Percentiles rank a stretch among this genome's conserved stretches.
phyloP scores from a whole-genome alignment of 306 rosid species.

The Lablab purpureus region DNA sequence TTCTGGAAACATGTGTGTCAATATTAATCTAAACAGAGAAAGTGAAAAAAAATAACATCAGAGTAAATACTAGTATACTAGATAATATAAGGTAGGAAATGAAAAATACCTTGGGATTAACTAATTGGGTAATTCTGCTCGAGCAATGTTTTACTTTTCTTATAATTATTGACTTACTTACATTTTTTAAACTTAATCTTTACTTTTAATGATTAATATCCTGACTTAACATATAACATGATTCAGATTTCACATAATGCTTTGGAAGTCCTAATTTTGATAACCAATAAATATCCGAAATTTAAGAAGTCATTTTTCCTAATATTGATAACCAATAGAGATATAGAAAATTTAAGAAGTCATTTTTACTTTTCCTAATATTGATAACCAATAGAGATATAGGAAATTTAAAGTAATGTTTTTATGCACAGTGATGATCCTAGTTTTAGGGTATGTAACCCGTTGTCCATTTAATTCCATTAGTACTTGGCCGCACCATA shows the following conservation, averaged over 20 bases:
- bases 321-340: neutral
- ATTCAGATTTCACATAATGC: neutral
- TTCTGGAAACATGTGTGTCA: no score
- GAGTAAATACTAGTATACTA: no score
- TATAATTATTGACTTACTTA: no score
- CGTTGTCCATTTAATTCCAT: neutral
- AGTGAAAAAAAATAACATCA: no score
- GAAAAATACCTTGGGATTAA: no score
- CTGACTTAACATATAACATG: neutral
- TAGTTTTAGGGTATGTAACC: neutral
- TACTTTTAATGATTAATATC: neutral
- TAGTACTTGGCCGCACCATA: neutral
- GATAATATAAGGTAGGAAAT: no score
- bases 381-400: no score
- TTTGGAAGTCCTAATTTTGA: neutral
- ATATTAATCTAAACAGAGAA: no score
- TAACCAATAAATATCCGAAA: neutral
- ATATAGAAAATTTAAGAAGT: neutral
- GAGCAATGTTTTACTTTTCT: no score
- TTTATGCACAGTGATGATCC: neutral
- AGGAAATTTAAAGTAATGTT: no score
- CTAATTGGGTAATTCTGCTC: no score
- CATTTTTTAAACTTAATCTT: no score
- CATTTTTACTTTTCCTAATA: neutral
- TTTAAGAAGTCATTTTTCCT: neutral